Conservation (phyloP, 768 basidiomycete genomes). For the Solioccasus polychromus region DNA sequence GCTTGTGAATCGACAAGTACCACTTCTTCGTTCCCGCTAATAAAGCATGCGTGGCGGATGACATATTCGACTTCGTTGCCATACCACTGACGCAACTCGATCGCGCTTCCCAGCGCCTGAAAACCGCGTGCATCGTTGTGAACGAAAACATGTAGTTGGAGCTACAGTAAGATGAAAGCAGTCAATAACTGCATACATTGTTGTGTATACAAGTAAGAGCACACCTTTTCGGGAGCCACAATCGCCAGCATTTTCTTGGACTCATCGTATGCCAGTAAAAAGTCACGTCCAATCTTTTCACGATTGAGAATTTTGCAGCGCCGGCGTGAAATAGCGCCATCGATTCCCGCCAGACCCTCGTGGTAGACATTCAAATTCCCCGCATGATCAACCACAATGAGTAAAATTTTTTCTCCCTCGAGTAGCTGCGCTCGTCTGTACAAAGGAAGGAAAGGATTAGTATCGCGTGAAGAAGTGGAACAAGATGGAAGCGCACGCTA, state of each 20-base stretch:
- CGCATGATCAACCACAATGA: constrained; percentile 37
- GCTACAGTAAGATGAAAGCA: constrained; percentile 19
- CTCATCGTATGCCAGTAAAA: constrained; percentile 53
- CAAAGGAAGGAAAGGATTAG: not conserved
- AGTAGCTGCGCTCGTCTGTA: constrained; percentile 40
- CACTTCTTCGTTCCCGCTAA: constrained; percentile 51
- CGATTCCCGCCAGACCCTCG: constrained; percentile 33
- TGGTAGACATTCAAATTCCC: constrained; percentile 39
- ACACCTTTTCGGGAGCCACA: constrained; percentile 42
- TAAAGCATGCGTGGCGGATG: constrained; percentile 41
- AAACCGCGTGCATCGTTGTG: constrained; percentile 46
- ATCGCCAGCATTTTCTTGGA: constrained; percentile 46
- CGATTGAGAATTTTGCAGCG: constrained; percentile 36
- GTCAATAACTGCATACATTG: not conserved
- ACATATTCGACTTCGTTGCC: constrained; percentile 8
- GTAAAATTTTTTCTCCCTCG: constrained; percentile 38
- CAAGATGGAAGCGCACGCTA: constrained; percentile 11
- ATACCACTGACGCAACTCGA: constrained; percentile 47
- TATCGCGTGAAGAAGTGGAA: too few relatives aligned
- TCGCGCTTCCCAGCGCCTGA: constrained; percentile 38
- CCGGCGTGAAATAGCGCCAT: constrained; percentile 26
- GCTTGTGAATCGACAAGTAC: constrained; percentile 44
- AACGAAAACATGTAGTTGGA: constrained; percentile 44
- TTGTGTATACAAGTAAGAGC: rapidly evolving
- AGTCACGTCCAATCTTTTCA: constrained; percentile 45